Conservation (phyloP, 192 early-diverging fungal species). For the Backusella tarrabulga region DNA sequence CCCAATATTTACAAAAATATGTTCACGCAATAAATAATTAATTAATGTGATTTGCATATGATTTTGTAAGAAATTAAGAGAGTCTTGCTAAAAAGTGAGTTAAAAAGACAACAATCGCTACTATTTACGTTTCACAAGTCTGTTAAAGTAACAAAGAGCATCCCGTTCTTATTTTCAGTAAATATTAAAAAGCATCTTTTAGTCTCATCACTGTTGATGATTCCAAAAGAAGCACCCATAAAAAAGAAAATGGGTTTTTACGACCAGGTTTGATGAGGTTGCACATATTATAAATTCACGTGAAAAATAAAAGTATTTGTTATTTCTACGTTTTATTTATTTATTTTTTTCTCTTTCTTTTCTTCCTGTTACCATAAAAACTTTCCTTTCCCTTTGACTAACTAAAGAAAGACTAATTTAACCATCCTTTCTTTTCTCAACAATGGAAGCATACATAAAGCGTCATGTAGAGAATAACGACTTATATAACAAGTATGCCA, state of each 20-base stretch:
- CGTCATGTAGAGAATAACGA: constrained; percentile 8
- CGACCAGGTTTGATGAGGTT: neutral
- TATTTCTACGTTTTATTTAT: neutral
- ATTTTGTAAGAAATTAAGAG: no score
- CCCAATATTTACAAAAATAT: no score
- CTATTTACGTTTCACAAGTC: no score
- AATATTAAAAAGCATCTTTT: no score
- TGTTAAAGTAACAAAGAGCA: no score
- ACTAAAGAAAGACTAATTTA: neutral
- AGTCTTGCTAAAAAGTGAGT: no score
- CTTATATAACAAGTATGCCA: constrained; percentile 1
- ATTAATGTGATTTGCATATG: no score
- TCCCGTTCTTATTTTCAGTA: no score
- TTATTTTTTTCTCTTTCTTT: neutral
- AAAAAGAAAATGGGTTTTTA: neutral
- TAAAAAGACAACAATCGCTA: no score
- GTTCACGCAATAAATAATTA: no score
- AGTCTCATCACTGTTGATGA: no score
- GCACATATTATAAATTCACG: neutral
- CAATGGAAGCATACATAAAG: constrained; percentile 17
- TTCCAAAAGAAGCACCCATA: no score
- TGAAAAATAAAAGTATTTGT: neutral
- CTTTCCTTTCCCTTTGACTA: neutral
- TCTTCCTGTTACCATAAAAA: neutral
- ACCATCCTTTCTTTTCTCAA: neutral